A percentile compares a stretch with the other conserved stretches of the same genome.
Evolutionary conservation across 2,329 filamentous ascomycete genomes (phyloP).

Genomic region (Xylariaceae sp.): DNA sequence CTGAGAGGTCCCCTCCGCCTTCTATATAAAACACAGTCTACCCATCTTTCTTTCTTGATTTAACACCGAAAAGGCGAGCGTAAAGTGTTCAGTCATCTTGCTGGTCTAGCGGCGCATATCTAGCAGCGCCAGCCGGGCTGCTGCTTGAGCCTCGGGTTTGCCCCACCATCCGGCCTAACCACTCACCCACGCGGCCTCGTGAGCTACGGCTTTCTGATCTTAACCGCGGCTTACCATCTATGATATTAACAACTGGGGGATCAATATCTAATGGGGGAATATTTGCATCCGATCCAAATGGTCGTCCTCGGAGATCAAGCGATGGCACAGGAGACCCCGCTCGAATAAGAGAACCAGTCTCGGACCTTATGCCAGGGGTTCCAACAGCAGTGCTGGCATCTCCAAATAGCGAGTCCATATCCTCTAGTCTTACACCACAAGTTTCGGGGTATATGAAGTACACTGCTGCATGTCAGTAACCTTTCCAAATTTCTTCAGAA

Average conservation of each 20-base stretch:
- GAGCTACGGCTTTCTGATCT: slow-evolving; percentile 43
- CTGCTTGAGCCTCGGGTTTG: slow-evolving; percentile 43
- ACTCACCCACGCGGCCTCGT: slow-evolving; percentile 53
- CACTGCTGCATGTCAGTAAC: slow-evolving; percentile 60
- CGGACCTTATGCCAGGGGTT: slow-evolving; percentile 75
- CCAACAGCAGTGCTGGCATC: slow-evolving; percentile 83
- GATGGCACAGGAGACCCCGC: slow-evolving; percentile 80
- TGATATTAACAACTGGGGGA: slow-evolving; percentile 67
- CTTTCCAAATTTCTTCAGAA: neutral
- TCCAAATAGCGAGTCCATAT: slow-evolving; percentile 95
- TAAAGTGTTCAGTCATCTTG: slow-evolving; percentile 44
- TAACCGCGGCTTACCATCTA: slow-evolving; percentile 50
- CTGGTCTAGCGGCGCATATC: slow-evolving; percentile 50
- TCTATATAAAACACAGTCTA: slow-evolving; percentile 35
- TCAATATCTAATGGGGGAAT: slow-evolving; percentile 86
- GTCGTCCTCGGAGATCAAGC: slow-evolving; percentile 68
- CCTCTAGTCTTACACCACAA: slow-evolving; percentile 90
- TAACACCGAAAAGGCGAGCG: slow-evolving; percentile 26
- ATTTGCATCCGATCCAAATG: slow-evolving; percentile 63
- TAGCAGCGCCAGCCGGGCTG: slow-evolving; percentile 42
- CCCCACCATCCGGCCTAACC: slow-evolving; percentile 52
- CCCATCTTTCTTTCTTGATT: slow-evolving; percentile 28
- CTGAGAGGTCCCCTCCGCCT: slow-evolving; percentile 26
- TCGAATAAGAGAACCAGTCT: slow-evolving; percentile 82
- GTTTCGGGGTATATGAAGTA: slow-evolving; percentile 99